These are phyloP conservation scores for Annulohypoxylon nitens DNA, from an alignment of 495 filamentous ascomycete species.

Conservation along the genomic window DNA sequence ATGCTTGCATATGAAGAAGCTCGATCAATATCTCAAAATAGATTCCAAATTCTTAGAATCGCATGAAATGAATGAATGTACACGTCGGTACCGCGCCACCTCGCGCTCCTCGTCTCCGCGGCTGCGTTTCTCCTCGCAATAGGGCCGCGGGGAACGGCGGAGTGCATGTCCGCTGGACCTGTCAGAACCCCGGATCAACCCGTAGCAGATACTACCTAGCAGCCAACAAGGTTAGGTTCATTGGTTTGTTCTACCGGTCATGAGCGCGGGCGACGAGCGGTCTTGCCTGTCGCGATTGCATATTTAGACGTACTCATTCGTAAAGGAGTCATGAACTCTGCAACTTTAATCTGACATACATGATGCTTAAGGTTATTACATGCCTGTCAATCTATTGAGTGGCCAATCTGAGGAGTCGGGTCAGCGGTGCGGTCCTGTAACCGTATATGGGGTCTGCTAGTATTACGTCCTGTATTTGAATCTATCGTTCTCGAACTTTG, in stretches of 20 bases:
- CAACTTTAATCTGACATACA: slow-evolving; percentile 48
- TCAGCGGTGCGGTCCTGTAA: slow-evolving; percentile 4
- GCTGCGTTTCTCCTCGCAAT: slow-evolving; percentile 25
- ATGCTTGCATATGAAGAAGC: slow-evolving; percentile 7
- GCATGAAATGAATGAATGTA: slow-evolving; percentile 10
- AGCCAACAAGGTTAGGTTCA: slow-evolving; percentile 16
- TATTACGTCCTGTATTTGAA: not conserved
- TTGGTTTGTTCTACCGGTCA: slow-evolving; percentile 27
- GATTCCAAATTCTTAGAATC: slow-evolving; percentile 31
- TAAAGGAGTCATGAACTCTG: not conserved
- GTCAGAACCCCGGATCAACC: slow-evolving; percentile 20
- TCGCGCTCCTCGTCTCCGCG: slow-evolving; percentile 18
- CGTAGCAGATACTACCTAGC: slow-evolving; percentile 29
- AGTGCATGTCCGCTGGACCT: slow-evolving; percentile 41
- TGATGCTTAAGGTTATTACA: slow-evolving; percentile 47
- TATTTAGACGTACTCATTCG: not conserved
- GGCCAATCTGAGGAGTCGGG: slow-evolving; percentile 20
- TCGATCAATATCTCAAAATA: slow-evolving; percentile 1
- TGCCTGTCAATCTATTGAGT: slow-evolving; percentile 4
- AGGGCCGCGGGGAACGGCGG: slow-evolving; percentile 49
- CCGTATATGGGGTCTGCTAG: slow-evolving; percentile 4
- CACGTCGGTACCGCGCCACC: slow-evolving; percentile 26
- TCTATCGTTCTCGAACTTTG: slow-evolving; percentile 1
- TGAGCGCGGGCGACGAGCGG: slow-evolving; percentile 13
- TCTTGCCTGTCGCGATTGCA: slow-evolving; percentile 17